Conservation (phyloP, 2,329 filamentous ascomycete species). For the Neonectria sp. region DNA sequence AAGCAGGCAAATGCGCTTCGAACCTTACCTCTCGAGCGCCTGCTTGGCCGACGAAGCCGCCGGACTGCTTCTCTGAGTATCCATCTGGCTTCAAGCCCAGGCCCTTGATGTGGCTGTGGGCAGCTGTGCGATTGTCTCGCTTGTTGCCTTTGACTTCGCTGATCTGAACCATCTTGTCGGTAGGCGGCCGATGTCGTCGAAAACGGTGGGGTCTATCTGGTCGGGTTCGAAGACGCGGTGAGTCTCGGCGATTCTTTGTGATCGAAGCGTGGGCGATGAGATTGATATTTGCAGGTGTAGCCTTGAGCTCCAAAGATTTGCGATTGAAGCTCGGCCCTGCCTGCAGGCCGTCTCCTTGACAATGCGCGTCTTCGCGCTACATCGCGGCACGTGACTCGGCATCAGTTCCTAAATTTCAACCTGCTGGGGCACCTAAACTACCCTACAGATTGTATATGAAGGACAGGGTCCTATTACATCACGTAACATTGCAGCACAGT, state of each 20-base stretch:
- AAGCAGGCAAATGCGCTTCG: not conserved
- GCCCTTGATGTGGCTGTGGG: slow-evolving; percentile 98
- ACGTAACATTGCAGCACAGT: too few species aligned
- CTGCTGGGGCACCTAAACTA: not conserved
- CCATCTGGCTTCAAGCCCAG: slow-evolving; percentile 90
- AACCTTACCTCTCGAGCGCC: slow-evolving; percentile 85
- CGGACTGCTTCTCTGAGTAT: slow-evolving; percentile 82
- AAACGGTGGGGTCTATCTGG: slow-evolving; percentile 14
- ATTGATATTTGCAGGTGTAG: slow-evolving; percentile 36
- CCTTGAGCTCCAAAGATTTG: slow-evolving; percentile 52
- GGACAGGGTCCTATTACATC: too few species aligned
- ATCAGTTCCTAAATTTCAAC: slow-evolving; percentile 4
- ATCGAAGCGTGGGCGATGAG: slow-evolving; percentile 22
- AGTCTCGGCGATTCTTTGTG: slow-evolving; percentile 22
- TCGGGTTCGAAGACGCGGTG: slow-evolving; percentile 16
- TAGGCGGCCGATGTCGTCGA: slow-evolving; percentile 43
- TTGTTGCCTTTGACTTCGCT: slow-evolving; percentile 95
- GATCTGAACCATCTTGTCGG: slow-evolving; percentile 83
- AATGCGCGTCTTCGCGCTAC: slow-evolving; percentile 47
- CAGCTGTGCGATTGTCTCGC: slow-evolving; percentile 95
- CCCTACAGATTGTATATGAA: slow-evolving; percentile 13
- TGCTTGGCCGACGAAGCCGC: slow-evolving; percentile 92
- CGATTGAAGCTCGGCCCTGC: slow-evolving; percentile 50
- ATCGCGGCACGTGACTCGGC: slow-evolving; percentile 47
- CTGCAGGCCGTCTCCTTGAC: slow-evolving; percentile 43